Evolutionary conservation across 768 basidiomycete species (phyloP).

Genomic region (Fibroporia radiculosa): DNA sequence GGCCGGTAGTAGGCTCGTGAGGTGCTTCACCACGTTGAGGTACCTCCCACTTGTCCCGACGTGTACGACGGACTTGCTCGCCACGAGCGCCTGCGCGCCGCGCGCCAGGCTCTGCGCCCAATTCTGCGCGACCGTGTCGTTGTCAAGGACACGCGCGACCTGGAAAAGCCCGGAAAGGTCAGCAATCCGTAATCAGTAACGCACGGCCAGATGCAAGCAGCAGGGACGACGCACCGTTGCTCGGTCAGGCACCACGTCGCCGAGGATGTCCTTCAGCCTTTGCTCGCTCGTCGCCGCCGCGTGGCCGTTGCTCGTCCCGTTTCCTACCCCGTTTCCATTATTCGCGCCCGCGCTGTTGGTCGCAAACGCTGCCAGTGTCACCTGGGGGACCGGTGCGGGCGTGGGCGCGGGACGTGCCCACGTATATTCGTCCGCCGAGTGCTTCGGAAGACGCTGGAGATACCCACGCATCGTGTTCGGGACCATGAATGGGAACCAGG

Average conservation of each 20-base stretch:
- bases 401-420: conserved; percentile 45
- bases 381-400: background rate
- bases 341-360: too few species aligned
- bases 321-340: conserved; percentile 3
- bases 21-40: conserved; percentile 42
- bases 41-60: conserved; percentile 23
- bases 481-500: conserved; percentile 75
- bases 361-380: background rate
- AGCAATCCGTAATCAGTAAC: background rate
- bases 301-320: conserved; percentile 1
- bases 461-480: conserved; percentile 41
- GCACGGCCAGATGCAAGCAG: background rate
- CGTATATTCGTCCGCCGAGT: conserved; percentile 38
- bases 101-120: conserved; percentile 18
- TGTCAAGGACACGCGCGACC: conserved; percentile 9
- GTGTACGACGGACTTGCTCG: conserved; percentile 8
- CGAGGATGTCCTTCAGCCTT: background rate
- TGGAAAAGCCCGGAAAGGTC: background rate
- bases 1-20: conserved; percentile 35
- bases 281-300: background rate
- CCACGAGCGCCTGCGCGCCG: conserved; percentile 21
- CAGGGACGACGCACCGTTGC: background rate
- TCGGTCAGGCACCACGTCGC: background rate
- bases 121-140: conserved; percentile 8
- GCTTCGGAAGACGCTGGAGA: conserved; percentile 26